Conservation (phyloP, 2,329 filamentous ascomycete species). For the Elsinoe perseae region DNA sequence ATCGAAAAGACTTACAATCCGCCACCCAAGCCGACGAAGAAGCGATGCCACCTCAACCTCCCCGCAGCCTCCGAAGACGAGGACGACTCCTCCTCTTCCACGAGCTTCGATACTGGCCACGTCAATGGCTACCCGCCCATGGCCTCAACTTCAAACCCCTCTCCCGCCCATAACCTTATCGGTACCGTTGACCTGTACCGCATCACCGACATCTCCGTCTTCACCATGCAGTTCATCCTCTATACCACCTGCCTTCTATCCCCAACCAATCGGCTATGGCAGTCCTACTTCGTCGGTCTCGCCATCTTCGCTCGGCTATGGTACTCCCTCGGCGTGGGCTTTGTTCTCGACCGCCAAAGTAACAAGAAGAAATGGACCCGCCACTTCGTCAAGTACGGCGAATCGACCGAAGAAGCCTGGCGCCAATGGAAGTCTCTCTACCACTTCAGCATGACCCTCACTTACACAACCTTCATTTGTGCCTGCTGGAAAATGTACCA, state of each 20-base stretch:
- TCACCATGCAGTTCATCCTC: constrained; percentile 70
- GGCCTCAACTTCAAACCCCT: constrained; percentile 47
- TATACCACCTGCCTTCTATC: constrained; percentile 65
- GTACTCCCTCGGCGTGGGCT: constrained; percentile 82
- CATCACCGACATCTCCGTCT: constrained; percentile 71
- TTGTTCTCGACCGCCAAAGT: constrained; percentile 78
- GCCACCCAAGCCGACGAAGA: constrained; percentile 62
- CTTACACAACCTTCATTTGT: constrained; percentile 78
- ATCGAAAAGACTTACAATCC: constrained; percentile 98
- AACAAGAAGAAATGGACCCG: constrained; percentile 90
- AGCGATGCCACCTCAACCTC: constrained; percentile 27
- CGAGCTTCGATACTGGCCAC: constrained; percentile 34
- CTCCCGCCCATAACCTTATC: constrained; percentile 72
- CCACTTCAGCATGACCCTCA: constrained; percentile 84
- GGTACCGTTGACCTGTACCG: constrained; percentile 89
- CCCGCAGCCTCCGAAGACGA: constrained; percentile 31
- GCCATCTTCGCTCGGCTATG: constrained; percentile 79
- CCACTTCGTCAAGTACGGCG: constrained; percentile 95
- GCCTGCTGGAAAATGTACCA: constrained; percentile 96
- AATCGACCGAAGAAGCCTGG: constrained; percentile 86
- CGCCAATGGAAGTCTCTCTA: constrained; percentile 96
- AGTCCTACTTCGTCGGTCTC: constrained; percentile 71
- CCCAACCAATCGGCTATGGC: constrained; percentile 66
- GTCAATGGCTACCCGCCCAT: constrained; percentile 31
- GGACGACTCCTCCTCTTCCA: constrained; percentile 33